Conservation (phyloP, 805 yeast genomes). For the Ogataea glucozyma region DNA sequence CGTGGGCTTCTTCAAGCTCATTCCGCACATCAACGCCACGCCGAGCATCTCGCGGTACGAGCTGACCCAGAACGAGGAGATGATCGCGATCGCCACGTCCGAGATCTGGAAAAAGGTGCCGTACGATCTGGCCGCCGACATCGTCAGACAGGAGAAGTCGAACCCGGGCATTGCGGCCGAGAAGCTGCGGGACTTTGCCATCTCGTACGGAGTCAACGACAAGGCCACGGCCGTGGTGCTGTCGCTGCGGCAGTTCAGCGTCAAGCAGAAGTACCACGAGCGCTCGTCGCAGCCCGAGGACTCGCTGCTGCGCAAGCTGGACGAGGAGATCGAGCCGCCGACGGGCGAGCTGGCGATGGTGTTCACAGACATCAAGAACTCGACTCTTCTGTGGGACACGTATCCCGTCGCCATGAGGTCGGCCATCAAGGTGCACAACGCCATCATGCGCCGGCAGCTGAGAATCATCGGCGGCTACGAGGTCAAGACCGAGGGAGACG, state of each 20-base stretch:
- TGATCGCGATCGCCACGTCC: slow-evolving; percentile 79
- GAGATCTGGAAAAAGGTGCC: slow-evolving; percentile 85
- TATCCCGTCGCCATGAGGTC: slow-evolving; percentile 94
- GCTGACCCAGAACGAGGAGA: slow-evolving; percentile 72
- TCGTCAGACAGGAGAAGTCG: slow-evolving; percentile 75
- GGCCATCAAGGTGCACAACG: slow-evolving; percentile 92
- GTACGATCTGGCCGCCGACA: slow-evolving; percentile 85
- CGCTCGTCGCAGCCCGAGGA: slow-evolving; percentile 62
- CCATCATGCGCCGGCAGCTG: slow-evolving; percentile 89
- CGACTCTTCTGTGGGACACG: slow-evolving; percentile 91
- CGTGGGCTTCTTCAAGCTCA: slow-evolving; percentile 81
- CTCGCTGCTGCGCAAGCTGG: slow-evolving; percentile 76
- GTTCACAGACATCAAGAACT: slow-evolving; percentile 94
- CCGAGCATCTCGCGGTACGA: slow-evolving; percentile 71
- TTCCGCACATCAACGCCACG: slow-evolving; percentile 87
- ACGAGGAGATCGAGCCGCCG: slow-evolving; percentile 92
- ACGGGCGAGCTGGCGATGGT: slow-evolving; percentile 93
- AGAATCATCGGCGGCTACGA: slow-evolving; percentile 96
- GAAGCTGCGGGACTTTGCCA: slow-evolving; percentile 88
- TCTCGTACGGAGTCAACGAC: slow-evolving; percentile 84
- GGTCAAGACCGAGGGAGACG: slow-evolving; percentile 99
- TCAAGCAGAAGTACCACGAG: slow-evolving; percentile 37
- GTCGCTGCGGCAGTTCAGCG: slow-evolving; percentile 57
- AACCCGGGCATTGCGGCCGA: slow-evolving; percentile 93
- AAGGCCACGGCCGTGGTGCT: slow-evolving; percentile 81